A percentile compares a stretch with the other conserved stretches of the same genome.
Conservation (phyloP, 1,139 yeast genomes). For the Protomyces pachydermus region DNA sequence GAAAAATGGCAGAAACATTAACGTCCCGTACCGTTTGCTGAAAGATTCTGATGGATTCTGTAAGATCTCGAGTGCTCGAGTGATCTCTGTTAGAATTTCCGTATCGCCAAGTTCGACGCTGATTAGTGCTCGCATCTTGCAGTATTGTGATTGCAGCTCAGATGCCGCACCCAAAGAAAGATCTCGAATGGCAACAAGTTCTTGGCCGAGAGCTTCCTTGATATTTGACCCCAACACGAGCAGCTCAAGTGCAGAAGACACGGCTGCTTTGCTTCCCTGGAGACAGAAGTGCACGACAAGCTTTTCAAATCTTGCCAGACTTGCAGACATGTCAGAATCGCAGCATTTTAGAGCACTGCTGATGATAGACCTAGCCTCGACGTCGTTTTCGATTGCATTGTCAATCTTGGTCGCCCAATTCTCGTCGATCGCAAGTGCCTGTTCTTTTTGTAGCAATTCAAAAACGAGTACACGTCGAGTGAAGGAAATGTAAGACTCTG, state of each 20-base stretch:
- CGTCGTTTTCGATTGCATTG: constrained; percentile 65
- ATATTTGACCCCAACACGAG: neutral
- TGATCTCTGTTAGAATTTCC: neutral
- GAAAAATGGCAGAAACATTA: neutral
- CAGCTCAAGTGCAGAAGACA: neutral
- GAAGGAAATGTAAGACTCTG: neutral
- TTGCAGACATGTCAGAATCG: neutral
- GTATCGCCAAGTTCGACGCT: neutral
- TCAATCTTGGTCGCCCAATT: constrained; percentile 71
- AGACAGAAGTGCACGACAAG: neutral
- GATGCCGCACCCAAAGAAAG: neutral
- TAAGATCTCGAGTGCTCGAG: neutral
- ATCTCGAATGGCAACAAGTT: neutral
- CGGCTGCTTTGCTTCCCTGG: neutral
- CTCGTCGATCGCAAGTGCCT: constrained; percentile 54
- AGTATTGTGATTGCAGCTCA: neutral
- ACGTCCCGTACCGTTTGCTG: neutral
- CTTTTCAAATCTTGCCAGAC: neutral
- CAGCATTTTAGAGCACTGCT: constrained; percentile 28
- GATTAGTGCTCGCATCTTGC: neutral
- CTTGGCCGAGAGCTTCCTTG: neutral
- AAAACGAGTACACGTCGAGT: neutral
- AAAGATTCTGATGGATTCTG: neutral
- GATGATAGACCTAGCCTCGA: constrained; percentile 46
- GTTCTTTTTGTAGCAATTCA: neutral